These are phyloP conservation scores for Cantharellus anzutake DNA, from an alignment of 768 basidiomycete genomes.

Conservation along the genomic window DNA sequence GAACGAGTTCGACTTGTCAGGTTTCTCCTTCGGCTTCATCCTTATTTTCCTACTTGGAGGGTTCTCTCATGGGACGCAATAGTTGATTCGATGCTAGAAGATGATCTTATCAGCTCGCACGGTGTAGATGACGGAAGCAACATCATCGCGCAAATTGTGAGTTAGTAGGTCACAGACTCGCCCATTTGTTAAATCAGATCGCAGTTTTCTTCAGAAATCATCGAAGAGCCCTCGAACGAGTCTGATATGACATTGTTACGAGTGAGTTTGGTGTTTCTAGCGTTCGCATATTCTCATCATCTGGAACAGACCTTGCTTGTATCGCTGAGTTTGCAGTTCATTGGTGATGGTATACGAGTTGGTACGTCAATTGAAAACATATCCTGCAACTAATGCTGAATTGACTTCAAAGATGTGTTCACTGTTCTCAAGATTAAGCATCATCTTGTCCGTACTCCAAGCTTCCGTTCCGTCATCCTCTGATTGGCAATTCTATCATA, in stretches of 20 bases:
- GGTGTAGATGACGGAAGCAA: constrained; percentile 22
- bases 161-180: too few relatives aligned
- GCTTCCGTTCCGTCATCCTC: background rate
- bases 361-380: constrained; percentile 24
- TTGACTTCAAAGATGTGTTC: background rate
- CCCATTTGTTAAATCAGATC: too few relatives aligned
- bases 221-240: background rate
- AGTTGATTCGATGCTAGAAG: constrained; percentile 36
- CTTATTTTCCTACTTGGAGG: constrained; percentile 50
- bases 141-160: constrained; percentile 14
- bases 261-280: too few relatives aligned
- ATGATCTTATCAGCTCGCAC: constrained; percentile 18
- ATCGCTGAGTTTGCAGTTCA: constrained; percentile 42
- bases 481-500: background rate
- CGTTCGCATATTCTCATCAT: too few relatives aligned
- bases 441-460: constrained; percentile 15
- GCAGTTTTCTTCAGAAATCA: background rate
- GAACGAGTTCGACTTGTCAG: constrained; percentile 39
- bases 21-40: constrained; percentile 48
- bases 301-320: constrained; percentile 39
- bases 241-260: too few relatives aligned
- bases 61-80: constrained; percentile 49
- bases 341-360: constrained; percentile 40
- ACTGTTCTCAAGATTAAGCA: constrained; percentile 39
- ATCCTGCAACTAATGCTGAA: too few relatives aligned